Conservation (phyloP, 73 alveolate genomes). For the Paramecium primaurelia region DNA sequence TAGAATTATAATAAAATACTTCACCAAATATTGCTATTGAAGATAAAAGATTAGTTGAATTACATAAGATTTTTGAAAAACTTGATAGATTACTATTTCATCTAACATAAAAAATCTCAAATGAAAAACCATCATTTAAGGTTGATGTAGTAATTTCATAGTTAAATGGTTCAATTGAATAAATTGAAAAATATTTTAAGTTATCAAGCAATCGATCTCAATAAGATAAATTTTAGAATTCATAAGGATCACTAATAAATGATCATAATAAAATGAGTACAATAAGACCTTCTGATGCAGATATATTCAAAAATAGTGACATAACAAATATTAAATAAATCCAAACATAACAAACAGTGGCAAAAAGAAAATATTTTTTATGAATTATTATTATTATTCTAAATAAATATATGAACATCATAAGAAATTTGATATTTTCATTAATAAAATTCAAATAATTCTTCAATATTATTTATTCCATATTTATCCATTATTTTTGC, state of each 20-base stretch:
- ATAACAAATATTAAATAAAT: not conserved
- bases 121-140: slow-evolving; percentile 4
- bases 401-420: not conserved
- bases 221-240: not conserved
- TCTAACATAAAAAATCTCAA: not conserved
- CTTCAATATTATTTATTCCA: not conserved
- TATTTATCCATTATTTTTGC: not conserved
- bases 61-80: not conserved
- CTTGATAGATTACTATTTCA: not conserved
- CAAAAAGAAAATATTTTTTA: slow-evolving; percentile 16
- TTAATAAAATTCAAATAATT: not conserved
- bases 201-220: not conserved
- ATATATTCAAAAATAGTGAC: not conserved
- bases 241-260: not conserved
- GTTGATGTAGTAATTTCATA: not conserved
- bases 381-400: not conserved
- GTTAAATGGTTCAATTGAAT: not conserved
- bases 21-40: not conserved
- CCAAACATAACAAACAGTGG: not conserved
- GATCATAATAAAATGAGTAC: not conserved
- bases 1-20: not conserved
- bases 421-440: not conserved
- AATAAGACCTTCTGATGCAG: not conserved
- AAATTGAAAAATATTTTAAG: not conserved
- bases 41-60: not conserved